phyloP scores from a whole-genome alignment of 2,329 filamentous ascomycete genomes.

The Orbilia ellipsospora region DNA sequence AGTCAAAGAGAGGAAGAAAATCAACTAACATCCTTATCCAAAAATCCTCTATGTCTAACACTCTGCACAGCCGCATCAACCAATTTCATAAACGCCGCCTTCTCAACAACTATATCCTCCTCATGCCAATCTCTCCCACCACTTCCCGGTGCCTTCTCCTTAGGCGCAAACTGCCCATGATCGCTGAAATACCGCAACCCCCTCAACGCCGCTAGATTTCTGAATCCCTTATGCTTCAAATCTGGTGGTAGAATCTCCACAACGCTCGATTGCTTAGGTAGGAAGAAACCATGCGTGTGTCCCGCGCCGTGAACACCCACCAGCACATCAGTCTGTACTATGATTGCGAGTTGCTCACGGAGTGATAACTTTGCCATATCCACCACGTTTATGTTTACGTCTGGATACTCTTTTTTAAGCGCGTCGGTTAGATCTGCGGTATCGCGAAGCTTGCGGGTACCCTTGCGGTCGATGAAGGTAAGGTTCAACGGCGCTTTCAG shows the following conservation, averaged over 20 bases:
- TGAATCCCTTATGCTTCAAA: slow-evolving; percentile 62
- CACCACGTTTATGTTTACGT: slow-evolving; percentile 60
- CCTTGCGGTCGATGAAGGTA: slow-evolving; percentile 62
- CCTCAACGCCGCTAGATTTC: slow-evolving; percentile 63
- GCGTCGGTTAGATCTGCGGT: slow-evolving; percentile 59
- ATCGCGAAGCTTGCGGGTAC: slow-evolving; percentile 60
- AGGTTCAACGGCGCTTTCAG: slow-evolving; percentile 57
- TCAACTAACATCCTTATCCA: slow-evolving; percentile 37
- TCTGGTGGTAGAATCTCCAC: slow-evolving; percentile 64
- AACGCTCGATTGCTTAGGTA: slow-evolving; percentile 59
- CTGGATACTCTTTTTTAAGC: slow-evolving; percentile 57
- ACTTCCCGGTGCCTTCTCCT: background rate
- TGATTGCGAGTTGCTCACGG: slow-evolving; percentile 61
- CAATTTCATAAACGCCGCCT: slow-evolving; percentile 59
- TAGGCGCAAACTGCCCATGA: slow-evolving; percentile 58
- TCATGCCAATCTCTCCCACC: slow-evolving; percentile 57
- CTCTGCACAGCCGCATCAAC: slow-evolving; percentile 57
- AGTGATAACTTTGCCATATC: slow-evolving; percentile 64
- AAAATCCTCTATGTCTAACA: slow-evolving; percentile 42
- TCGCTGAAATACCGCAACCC: slow-evolving; percentile 63
- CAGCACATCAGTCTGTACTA: slow-evolving; percentile 63
- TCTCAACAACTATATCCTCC: slow-evolving; percentile 59
- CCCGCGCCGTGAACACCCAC: slow-evolving; percentile 65
- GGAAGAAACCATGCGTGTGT: slow-evolving; percentile 61
- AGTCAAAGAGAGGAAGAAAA: background rate